Evolutionary conservation across 1,284 basidiomycete genomes (phyloP).

Genomic region (Fomes fomentarius): DNA sequence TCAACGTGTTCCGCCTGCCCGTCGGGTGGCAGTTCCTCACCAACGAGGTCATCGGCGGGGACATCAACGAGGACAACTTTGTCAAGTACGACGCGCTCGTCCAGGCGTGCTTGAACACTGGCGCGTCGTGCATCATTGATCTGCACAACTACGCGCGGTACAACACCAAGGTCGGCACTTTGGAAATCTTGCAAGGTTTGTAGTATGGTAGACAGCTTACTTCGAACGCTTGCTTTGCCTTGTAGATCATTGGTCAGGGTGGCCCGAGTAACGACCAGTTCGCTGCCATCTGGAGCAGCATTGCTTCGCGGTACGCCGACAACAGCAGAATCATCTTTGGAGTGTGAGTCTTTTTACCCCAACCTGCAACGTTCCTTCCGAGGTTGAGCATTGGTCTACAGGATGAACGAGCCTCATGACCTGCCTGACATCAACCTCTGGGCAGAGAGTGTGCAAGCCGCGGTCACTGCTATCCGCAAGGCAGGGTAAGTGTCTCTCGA

Average conservation of each 20-base stretch:
- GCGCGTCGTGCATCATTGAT: conserved; percentile 57
- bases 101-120: conserved; percentile 44
- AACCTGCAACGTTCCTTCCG: neutral
- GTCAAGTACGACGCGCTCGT: conserved; percentile 54
- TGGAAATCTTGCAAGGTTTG: neutral
- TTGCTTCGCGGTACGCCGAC: conserved; percentile 55
- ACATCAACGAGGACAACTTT: conserved; percentile 50
- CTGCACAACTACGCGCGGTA: conserved; percentile 63
- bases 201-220: neutral
- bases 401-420: conserved; percentile 63
- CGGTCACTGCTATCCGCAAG: conserved; percentile 57
- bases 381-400: conserved; percentile 22
- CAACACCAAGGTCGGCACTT: conserved; percentile 40
- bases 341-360: conserved; percentile 37
- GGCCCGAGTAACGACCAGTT: conserved; percentile 60
- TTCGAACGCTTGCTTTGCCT: too few relatives aligned
- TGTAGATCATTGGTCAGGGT: conserved; percentile 60
- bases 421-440: conserved; percentile 46
- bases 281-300: conserved; percentile 53
- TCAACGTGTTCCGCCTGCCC: conserved; percentile 55
- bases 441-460: conserved; percentile 52
- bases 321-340: conserved; percentile 57
- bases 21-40: conserved; percentile 62
- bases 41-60: conserved; percentile 43
- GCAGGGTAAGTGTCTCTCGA: conserved; percentile 41